Conservation (phyloP, 768 basidiomycete genomes). For the Tricholoma matsutake region DNA sequence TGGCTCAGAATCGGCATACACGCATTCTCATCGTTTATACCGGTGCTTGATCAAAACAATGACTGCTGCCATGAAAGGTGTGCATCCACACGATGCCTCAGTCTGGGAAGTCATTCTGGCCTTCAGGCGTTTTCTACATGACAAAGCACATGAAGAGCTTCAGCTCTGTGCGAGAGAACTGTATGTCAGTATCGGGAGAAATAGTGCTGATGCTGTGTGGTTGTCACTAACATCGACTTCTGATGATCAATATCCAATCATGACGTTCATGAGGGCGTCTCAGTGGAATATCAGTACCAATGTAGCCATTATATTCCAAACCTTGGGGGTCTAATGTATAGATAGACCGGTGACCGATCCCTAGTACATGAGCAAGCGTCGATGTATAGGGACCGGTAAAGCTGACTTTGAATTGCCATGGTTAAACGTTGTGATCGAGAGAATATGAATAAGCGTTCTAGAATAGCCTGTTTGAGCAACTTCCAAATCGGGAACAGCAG, state of each 20-base stretch:
- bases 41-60: constrained; percentile 74
- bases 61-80: constrained; percentile 58
- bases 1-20: constrained; percentile 71
- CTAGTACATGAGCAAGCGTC: too few species aligned
- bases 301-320: constrained; percentile 31
- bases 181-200: constrained; percentile 54
- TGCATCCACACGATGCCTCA: constrained; percentile 66
- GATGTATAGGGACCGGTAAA: too few species aligned
- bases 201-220: constrained; percentile 86
- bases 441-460: too few species aligned
- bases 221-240: constrained; percentile 59
- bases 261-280: constrained; percentile 49
- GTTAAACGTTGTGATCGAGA: too few species aligned
- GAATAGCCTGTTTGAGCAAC: too few species aligned
- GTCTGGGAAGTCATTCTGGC: constrained; percentile 80
- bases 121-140: constrained; percentile 75
- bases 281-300: constrained; percentile 63
- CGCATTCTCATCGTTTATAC: constrained; percentile 78
- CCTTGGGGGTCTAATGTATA: constrained; percentile 4
- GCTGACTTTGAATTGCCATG: too few species aligned
- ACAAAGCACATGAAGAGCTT: constrained; percentile 67
- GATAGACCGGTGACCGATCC: too few species aligned
- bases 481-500: too few species aligned
- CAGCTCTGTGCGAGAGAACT: constrained; percentile 63
- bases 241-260: constrained; percentile 36